Percentiles rank a stretch among this genome's conserved stretches.
Evolutionary conservation across 495 filamentous ascomycete species (phyloP).

Genomic region (Aspergillus sclerotioniger): DNA sequence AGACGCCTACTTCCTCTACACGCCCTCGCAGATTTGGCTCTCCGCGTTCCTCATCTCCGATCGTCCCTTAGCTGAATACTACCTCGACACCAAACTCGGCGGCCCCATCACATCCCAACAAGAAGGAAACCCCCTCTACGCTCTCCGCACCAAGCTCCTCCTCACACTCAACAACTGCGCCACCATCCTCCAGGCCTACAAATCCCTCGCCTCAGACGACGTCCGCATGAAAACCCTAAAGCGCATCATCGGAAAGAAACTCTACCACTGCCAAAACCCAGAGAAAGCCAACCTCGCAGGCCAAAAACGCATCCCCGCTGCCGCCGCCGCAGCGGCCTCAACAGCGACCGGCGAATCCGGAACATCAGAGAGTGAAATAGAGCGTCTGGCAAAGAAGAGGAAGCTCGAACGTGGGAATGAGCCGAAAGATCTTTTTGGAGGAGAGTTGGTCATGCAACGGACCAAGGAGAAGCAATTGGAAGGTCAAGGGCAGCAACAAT

Average conservation of each 20-base stretch:
- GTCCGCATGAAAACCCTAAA: conserved; percentile 52
- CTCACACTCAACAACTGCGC: conserved; percentile 42
- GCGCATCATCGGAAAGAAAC: conserved; percentile 66
- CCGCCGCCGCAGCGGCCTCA: conserved; percentile 16
- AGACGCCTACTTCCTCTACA: conserved; percentile 94
- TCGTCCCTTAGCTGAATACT: conserved; percentile 63
- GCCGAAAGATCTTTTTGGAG: conserved; percentile 40
- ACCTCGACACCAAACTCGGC: conserved; percentile 70
- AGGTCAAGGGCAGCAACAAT: background rate
- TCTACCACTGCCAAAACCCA: conserved; percentile 76
- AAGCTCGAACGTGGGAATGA: conserved; percentile 35
- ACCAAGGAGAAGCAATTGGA: conserved; percentile 26
- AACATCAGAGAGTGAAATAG: conserved; percentile 41
- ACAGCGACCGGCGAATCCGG: conserved; percentile 23
- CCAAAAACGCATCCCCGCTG: conserved; percentile 39
- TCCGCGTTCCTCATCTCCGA: conserved; percentile 75
- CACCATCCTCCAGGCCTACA: conserved; percentile 36
- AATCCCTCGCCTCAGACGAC: conserved; percentile 41
- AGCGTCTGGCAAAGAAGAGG: conserved; percentile 45
- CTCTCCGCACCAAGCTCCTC: conserved; percentile 43
- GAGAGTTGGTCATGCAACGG: conserved; percentile 38
- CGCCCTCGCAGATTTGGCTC: conserved; percentile 90
- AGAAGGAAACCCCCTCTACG: conserved; percentile 26
- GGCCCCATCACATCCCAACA: conserved; percentile 20
- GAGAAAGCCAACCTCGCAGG: conserved; percentile 48